Conservation (phyloP, 2,329 filamentous ascomycete species). For the Seiridium cupressi region DNA sequence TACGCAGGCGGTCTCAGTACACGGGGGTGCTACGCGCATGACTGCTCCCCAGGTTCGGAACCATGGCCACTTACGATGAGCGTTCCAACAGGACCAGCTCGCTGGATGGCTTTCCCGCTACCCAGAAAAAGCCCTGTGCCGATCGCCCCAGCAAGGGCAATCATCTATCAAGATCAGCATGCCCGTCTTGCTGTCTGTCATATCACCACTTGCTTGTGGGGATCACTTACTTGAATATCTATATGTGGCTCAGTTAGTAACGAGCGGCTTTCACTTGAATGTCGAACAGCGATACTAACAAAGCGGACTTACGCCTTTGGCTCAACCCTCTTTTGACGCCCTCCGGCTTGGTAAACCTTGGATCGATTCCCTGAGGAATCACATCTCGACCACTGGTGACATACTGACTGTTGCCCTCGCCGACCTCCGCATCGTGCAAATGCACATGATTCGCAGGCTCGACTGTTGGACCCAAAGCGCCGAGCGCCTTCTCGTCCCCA, state of each 20-base stretch:
- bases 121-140: conserved; percentile 60
- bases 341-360: neutral
- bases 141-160: conserved; percentile 46
- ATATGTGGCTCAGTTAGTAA: no score
- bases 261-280: no score
- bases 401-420: neutral
- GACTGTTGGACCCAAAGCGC: neutral
- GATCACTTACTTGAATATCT: neutral
- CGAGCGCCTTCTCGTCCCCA: no score
- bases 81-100: conserved; percentile 47
- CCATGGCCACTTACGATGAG: neutral
- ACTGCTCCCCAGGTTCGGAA: no score
- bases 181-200: neutral
- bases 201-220: neutral
- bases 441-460: neutral
- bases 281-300: no score
- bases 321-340: neutral
- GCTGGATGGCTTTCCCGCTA: conserved; percentile 53
- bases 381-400: neutral
- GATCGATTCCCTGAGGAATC: neutral
- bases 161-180: conserved; percentile 34
- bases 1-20: neutral
- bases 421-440: neutral
- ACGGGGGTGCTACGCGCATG: neutral
- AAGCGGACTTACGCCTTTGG: neutral